Conservation (phyloP, 2,329 filamentous ascomycete species). For the Phyllosticta paracitricarpa region DNA sequence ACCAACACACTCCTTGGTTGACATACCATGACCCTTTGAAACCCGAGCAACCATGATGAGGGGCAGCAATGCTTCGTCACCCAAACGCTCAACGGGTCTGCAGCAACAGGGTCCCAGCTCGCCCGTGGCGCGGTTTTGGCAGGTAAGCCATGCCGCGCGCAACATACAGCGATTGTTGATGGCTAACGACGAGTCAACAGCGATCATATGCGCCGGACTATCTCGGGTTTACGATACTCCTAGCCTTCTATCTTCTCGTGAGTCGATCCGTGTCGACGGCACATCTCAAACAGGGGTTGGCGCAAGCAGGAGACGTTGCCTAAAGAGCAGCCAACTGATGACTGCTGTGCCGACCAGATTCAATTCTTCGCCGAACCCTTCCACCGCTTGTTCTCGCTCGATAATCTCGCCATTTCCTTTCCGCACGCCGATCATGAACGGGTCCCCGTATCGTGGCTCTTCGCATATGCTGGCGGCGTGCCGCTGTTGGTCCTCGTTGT, state of each 20-base stretch:
- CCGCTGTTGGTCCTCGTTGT: constrained; percentile 58
- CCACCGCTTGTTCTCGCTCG: constrained; percentile 86
- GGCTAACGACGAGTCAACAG: constrained; percentile 30
- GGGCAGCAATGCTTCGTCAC: not conserved
- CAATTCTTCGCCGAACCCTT: constrained; percentile 70
- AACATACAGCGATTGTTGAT: not conserved
- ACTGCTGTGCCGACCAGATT: constrained; percentile 36
- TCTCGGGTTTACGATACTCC: constrained; percentile 62
- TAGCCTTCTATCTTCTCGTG: constrained; percentile 56
- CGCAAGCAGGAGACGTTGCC: not conserved
- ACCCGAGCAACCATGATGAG: not conserved
- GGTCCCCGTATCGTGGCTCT: constrained; percentile 68
- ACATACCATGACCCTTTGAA: not conserved
- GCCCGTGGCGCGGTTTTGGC: constrained; percentile 8
- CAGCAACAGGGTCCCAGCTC: constrained; percentile 5
- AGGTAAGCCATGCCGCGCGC: constrained; percentile 1
- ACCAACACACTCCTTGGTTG: not conserved
- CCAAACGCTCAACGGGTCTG: constrained; percentile 5
- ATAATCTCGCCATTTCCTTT: constrained; percentile 74
- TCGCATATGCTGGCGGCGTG: constrained; percentile 66
- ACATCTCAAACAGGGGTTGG: not conserved
- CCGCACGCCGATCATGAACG: constrained; percentile 78
- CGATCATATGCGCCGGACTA: constrained; percentile 85
- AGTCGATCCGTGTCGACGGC: constrained; percentile 19
- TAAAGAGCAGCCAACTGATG: not conserved